Conservation (phyloP, 352 stramenopile species). For the Phytophthora vignae region DNA sequence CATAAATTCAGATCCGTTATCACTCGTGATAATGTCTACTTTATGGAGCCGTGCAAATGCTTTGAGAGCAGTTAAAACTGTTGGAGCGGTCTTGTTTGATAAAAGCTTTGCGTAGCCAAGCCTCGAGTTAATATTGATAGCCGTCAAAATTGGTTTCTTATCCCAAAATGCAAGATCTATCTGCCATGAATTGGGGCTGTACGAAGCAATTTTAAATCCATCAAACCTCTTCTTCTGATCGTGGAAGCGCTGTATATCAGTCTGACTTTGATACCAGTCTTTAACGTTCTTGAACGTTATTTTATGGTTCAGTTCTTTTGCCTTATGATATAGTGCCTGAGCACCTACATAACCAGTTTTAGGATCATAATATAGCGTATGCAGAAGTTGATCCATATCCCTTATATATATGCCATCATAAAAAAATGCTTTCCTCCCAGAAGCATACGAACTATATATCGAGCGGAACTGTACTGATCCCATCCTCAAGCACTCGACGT, state of each 20-base stretch:
- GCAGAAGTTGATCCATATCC: too few relatives aligned
- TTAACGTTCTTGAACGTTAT: not conserved
- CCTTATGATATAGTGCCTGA: not conserved
- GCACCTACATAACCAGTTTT: too few relatives aligned
- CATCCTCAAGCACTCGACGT: too few relatives aligned
- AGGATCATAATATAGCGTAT: too few relatives aligned
- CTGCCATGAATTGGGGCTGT: not conserved
- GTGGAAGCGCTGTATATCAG: not conserved
- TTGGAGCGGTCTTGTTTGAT: not conserved
- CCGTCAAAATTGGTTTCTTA: not conserved
- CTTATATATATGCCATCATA: too few relatives aligned
- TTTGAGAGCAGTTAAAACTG: not conserved
- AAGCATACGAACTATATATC: too few relatives aligned
- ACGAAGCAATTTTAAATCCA: not conserved
- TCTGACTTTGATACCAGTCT: not conserved
- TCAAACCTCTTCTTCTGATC: not conserved
- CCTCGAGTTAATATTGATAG: not conserved
- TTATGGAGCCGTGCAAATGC: not conserved
- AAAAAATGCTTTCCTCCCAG: too few relatives aligned
- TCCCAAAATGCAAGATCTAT: not conserved
- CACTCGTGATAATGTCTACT: not conserved
- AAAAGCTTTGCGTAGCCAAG: not conserved
- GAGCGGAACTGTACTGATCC: too few relatives aligned
- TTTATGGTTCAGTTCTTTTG: not conserved
- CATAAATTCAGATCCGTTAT: not conserved